Conservation (phyloP, 2,329 filamentous ascomycete species). For the Fusarium neocosmosporiellum region DNA sequence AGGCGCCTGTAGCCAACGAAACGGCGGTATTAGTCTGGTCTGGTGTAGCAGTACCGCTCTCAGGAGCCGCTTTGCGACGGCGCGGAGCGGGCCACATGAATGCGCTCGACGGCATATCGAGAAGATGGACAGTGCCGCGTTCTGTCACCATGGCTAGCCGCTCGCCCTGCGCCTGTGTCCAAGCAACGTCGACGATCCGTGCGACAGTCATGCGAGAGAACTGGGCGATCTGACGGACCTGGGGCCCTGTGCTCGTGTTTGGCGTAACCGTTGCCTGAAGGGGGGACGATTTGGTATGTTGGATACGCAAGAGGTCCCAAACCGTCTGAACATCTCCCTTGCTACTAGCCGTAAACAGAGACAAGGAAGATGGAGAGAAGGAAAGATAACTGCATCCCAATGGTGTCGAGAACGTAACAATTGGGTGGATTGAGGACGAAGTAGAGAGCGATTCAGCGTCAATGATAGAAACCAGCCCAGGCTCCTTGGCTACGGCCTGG, state of each 20-base stretch:
- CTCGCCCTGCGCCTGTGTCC: conserved; percentile 85
- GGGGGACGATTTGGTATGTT: conserved; percentile 70
- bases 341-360: conserved; percentile 81
- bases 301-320: conserved; percentile 80
- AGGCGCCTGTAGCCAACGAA: conserved; percentile 75
- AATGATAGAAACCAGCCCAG: conserved; percentile 79
- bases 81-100: conserved; percentile 88
- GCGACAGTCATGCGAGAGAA: conserved; percentile 94
- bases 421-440: conserved; percentile 67
- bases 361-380: conserved; percentile 78
- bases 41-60: conserved; percentile 58
- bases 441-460: conserved; percentile 72
- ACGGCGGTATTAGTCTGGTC: conserved; percentile 67
- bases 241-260: conserved; percentile 60
- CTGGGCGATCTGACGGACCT: conserved; percentile 85
- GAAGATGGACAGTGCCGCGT: conserved; percentile 92
- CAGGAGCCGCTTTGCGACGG: conserved; percentile 58
- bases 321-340: conserved; percentile 87
- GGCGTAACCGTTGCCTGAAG: conserved; percentile 62
- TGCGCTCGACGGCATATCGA: conserved; percentile 84
- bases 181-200: conserved; percentile 88
- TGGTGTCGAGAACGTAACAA: conserved; percentile 77
- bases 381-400: conserved; percentile 85
- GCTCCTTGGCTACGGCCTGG: conserved; percentile 70
- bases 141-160: conserved; percentile 91